Conservation (phyloP, 495 filamentous ascomycete species). For the Hypoxylon rickii region DNA sequence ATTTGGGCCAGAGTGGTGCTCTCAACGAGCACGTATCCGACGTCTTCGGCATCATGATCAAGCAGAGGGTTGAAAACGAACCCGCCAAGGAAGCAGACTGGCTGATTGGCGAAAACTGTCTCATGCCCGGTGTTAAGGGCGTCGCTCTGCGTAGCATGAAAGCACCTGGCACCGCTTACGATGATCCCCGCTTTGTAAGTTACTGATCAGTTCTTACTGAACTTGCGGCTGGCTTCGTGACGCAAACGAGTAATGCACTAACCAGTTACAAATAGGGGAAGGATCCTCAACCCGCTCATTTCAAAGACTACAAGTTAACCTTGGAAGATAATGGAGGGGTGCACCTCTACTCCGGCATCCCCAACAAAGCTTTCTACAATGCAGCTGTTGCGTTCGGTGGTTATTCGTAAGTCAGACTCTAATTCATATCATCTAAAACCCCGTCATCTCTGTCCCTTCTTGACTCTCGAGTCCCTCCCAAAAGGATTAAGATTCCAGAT, state of each 20-base stretch:
- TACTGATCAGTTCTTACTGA: too few species aligned
- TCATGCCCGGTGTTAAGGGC: conserved; percentile 49
- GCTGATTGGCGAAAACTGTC: conserved; percentile 56
- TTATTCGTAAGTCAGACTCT: conserved; percentile 38
- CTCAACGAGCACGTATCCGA: conserved; percentile 60
- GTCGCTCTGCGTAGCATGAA: conserved; percentile 55
- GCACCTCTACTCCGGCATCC: conserved; percentile 59
- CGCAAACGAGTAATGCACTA: too few species aligned
- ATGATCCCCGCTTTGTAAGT: conserved; percentile 50
- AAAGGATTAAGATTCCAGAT: background rate
- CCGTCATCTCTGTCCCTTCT: background rate
- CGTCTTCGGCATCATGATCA: conserved; percentile 58
- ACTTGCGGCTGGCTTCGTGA: too few species aligned
- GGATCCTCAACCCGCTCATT: conserved; percentile 50
- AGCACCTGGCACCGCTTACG: conserved; percentile 53
- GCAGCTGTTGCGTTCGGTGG: conserved; percentile 50
- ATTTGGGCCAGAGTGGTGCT: conserved; percentile 50
- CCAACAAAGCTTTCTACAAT: conserved; percentile 57
- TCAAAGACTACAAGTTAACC: conserved; percentile 43
- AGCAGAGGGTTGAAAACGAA: conserved; percentile 52
- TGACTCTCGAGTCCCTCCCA: background rate
- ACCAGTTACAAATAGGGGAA: conserved; percentile 45
- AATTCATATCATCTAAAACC: too few species aligned
- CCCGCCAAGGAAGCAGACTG: conserved; percentile 52
- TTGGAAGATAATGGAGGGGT: conserved; percentile 54